phyloP scores from a whole-genome alignment of 176 grass and related monocot genomes.

The Metroxylon sagu region DNA sequence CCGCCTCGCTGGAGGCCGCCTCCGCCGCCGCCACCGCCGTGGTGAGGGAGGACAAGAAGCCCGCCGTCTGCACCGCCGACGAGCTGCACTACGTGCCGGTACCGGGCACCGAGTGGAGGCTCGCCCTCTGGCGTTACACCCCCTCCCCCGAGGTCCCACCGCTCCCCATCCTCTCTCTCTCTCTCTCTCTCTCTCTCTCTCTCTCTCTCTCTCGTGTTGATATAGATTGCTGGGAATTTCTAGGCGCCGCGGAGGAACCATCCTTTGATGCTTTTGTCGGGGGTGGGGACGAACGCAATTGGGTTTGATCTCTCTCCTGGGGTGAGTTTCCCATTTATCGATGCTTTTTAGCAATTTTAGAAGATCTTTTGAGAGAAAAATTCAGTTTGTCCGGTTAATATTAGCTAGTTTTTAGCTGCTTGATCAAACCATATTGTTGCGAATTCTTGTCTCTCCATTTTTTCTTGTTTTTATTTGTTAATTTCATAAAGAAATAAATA shows the following conservation, averaged over 20 bases:
- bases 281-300: conserved; percentile 80
- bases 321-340: conserved; percentile 31
- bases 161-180: too few species aligned
- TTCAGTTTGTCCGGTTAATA: too few species aligned
- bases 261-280: conserved; percentile 89
- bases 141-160: conserved; percentile 57
- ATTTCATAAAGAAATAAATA: too few species aligned
- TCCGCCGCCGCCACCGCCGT: neutral
- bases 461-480: too few species aligned
- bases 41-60: conserved; percentile 36
- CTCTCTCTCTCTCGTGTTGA: too few species aligned
- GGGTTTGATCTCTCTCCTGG: conserved; percentile 95
- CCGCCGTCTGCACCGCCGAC: conserved; percentile 78
- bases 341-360: neutral
- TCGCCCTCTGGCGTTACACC: conserved; percentile 88
- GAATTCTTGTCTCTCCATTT: too few species aligned
- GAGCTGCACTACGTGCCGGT: conserved; percentile 90
- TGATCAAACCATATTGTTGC: too few species aligned
- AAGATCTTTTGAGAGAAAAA: too few species aligned
- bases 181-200: neutral
- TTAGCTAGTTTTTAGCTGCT: too few species aligned
- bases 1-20: neutral
- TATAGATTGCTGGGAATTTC: conserved; percentile 1
- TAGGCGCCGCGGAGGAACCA: conserved; percentile 92
- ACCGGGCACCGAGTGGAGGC: conserved; percentile 81